Conservation (phyloP, 2,329 filamentous ascomycete genomes). For the Diatrype stigma region DNA sequence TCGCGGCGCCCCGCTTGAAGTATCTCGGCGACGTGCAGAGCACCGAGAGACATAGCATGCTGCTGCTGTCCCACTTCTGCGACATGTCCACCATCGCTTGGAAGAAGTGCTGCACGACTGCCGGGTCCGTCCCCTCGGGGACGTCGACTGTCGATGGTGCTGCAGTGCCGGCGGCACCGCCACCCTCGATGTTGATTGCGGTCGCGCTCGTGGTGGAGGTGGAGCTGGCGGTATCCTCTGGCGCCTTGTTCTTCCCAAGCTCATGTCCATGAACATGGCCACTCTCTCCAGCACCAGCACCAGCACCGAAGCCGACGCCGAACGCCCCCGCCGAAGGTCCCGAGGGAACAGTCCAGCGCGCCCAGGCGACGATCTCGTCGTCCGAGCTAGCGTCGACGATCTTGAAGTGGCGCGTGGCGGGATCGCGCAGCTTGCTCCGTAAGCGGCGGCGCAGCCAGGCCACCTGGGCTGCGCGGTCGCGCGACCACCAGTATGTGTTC, state of each 20-base stretch:
- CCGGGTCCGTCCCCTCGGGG: slow-evolving; percentile 28
- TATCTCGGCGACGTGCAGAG: slow-evolving; percentile 31
- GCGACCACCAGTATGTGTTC: slow-evolving; percentile 28
- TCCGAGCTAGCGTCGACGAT: slow-evolving; percentile 21
- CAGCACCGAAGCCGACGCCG: no score
- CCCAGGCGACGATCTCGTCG: slow-evolving; percentile 26
- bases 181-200: slow-evolving; percentile 8
- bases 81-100: slow-evolving; percentile 17
- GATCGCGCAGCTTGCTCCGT: slow-evolving; percentile 22
- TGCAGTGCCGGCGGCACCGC: slow-evolving; percentile 6
- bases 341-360: slow-evolving; percentile 31
- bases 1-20: slow-evolving; percentile 31
- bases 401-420: slow-evolving; percentile 28
- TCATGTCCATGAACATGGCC: no score
- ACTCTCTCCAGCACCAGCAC: no score
- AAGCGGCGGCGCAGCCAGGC: slow-evolving; percentile 28
- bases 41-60: slow-evolving; percentile 35
- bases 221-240: no score
- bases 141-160: slow-evolving; percentile 6
- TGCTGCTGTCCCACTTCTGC: slow-evolving; percentile 25
- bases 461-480: slow-evolving; percentile 16
- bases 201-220: slow-evolving; percentile 2
- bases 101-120: slow-evolving; percentile 26
- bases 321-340: slow-evolving; percentile 17
- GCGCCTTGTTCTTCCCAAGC: no score